These are phyloP conservation scores for Eimeria acervulina DNA, from an alignment of 169 alveolate genomes.

Conservation along the genomic window DNA sequence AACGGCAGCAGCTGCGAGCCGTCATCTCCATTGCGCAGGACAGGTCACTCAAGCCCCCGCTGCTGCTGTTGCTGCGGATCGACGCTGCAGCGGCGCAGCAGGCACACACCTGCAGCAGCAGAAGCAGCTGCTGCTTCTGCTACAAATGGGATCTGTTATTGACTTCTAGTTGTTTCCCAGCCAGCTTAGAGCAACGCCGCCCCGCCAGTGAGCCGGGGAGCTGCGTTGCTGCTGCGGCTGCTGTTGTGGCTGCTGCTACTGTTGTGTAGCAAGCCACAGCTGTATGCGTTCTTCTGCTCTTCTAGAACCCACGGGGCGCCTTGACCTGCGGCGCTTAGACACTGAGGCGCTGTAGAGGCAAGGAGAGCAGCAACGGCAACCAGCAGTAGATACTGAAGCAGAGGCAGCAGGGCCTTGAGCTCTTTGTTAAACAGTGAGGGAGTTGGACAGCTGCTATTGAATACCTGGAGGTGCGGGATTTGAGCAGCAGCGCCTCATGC, in stretches of 20 bases:
- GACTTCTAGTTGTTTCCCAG: not conserved
- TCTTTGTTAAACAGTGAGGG: not conserved
- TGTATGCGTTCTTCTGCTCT: not conserved
- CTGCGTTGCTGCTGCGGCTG: slow-evolving; percentile 36
- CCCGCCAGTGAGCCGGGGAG: slow-evolving; percentile 15
- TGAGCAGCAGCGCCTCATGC: not conserved
- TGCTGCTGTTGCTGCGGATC: slow-evolving; percentile 33
- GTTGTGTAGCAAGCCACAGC: not conserved
- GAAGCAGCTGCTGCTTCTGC: not conserved
- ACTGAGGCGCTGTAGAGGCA: not conserved
- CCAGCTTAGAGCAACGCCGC: not conserved
- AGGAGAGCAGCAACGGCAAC: not conserved
- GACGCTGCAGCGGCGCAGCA: slow-evolving; percentile 42
- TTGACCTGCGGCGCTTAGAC: not conserved
- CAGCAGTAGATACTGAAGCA: not conserved
- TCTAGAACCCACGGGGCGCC: not conserved
- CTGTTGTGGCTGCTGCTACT: slow-evolving; percentile 4
- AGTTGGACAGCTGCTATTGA: not conserved
- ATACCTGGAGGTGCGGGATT: not conserved
- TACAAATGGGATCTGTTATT: not conserved
- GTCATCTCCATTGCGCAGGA: not conserved
- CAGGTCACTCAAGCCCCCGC: slow-evolving; percentile 44
- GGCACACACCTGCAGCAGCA: slow-evolving; percentile 24
- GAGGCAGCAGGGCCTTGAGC: not conserved
- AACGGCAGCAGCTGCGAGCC: not conserved